Base-by-base conservation (phyloP, 208 protist species). In the Crithidia fasciculata region DNA sequence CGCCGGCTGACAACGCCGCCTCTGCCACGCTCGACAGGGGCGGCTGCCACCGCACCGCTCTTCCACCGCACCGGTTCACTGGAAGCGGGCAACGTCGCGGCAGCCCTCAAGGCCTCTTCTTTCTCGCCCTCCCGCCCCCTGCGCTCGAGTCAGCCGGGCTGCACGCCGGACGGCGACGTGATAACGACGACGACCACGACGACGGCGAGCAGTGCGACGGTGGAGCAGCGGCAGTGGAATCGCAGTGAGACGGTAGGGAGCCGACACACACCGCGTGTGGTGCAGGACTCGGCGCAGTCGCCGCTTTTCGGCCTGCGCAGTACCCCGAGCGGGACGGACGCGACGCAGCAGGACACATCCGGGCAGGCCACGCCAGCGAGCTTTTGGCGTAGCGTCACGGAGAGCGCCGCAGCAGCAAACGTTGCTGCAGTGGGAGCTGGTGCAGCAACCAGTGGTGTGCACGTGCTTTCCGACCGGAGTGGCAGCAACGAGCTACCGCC, bases 161-260 rank as follows among this genome's bases (percentile, higher is more conserved):
- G n/a, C 54, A 61, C 54, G 53, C 65, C 65, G 0, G 65, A 70
- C 43, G 19, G 10, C 0, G 65, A 70, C 53, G 41, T 53, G 28
- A 61, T 53, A 39, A 70, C 65, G 3, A 70, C 52, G 4, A 61
- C 65, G 3, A 59, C 65, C 53, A 70, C 65, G 3, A 70, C 52
- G 4, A 61, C 65, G 3, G 49, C 65, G 41, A 52, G 59, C 37
- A 66, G 60, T 45, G 28, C 60, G 44, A 55, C 45, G 10, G 41
- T 45, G 2, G 60, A 45, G 60, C 19, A 55, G 28, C 60, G 60
- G 60, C 60, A 41, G 19, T 66, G 44, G 19, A 12, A 66, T 28
- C 45, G 12, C 49, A 69, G 63, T 50, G 63, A 50, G 28, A 59
- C 63, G 50, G 40, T 59, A 2, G 39, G 65, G 19, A 70, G 65